Base-by-base conservation (phyloP, 2,329 filamentous ascomycete genomes). In the Camptophora hylomeconis region DNA sequence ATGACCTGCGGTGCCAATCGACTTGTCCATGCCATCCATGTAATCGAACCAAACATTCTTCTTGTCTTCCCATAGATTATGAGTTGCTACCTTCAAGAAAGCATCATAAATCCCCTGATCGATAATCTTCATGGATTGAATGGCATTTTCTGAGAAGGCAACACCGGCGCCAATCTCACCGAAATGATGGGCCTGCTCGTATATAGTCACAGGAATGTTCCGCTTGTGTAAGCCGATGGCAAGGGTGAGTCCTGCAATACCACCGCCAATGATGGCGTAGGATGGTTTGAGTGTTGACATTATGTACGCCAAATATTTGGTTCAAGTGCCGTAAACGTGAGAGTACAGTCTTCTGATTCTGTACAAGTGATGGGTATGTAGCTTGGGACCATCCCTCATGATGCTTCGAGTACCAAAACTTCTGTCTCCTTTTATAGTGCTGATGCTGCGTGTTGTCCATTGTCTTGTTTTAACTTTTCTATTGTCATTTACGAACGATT, bases 101-200 rank as follows among this genome's bases (percentile, higher is more conserved):
- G 53, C 56, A 10, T 48, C 39, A 28, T 47, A 43, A 31, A 63
- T 46, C 17, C 52, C 55, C 2, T 55, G 50, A 17, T 57, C 52
- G 42, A 62, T 57, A 20, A 57, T 42, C 29, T 55, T 49, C 60
- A 68, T 62, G 5, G 64, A 60, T 17, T 57, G 53, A 4, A 52
- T 46, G 11, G 63, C 56, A 40, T 67, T 67, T 22, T 59, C 55
- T 1, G 56, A 57, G 31, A 68, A 58, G 3, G 55, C 50, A 0
- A 68, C 60, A 12, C 64, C 64, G 1, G 64, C 65, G 8, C 65
- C 65, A 14, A 67, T 63, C 41, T 68, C 63, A 31, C 55, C 57
- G 35, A 68, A 68, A 14, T 52, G 47, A 2, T 49, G 36, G 2
- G 63, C 63, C 26, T 60, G 51, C 44, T 69, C 64, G 41, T 66